Evolutionary conservation across 2,329 filamentous ascomycete genomes (phyloP).

Genomic region (Keithomyces neogunnii): DNA sequence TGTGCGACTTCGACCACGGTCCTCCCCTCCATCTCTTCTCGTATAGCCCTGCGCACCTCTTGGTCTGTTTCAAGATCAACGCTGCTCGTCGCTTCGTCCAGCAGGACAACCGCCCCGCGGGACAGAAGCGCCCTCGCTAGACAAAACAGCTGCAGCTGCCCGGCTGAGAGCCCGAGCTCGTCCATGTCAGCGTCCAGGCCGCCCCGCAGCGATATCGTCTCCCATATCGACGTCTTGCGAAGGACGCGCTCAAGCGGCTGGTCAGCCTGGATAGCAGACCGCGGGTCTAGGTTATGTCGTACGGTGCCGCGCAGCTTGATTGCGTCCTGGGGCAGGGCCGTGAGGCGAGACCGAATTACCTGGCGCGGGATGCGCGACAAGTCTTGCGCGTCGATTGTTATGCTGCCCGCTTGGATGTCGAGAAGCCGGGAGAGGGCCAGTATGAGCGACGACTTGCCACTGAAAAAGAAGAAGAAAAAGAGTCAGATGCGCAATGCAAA

Average conservation of each 20-base stretch:
- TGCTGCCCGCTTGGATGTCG: slow-evolving; percentile 27
- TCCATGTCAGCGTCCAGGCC: slow-evolving; percentile 28
- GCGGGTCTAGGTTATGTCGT: slow-evolving; percentile 38
- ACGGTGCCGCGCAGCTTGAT: slow-evolving; percentile 36
- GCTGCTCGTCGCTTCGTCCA: slow-evolving; percentile 24
- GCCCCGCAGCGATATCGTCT: slow-evolving; percentile 25
- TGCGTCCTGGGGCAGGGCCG: slow-evolving; percentile 40
- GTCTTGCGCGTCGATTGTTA: slow-evolving; percentile 35
- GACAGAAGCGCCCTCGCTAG: slow-evolving; percentile 35
- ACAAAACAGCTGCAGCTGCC: slow-evolving; percentile 39
- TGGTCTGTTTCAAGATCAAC: slow-evolving; percentile 20
- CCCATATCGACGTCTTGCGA: slow-evolving; percentile 32
- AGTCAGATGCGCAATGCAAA: not conserved
- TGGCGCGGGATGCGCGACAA: slow-evolving; percentile 31
- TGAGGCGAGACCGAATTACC: slow-evolving; percentile 32
- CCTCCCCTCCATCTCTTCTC: slow-evolving; percentile 12
- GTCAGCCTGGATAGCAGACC: slow-evolving; percentile 21
- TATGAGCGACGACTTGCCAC: slow-evolving; percentile 42
- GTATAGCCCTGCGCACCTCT: slow-evolving; percentile 15
- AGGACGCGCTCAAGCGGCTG: slow-evolving; percentile 32
- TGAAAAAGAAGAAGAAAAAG: slow-evolving; percentile 12
- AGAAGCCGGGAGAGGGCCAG: slow-evolving; percentile 39
- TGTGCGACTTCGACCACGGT: slow-evolving; percentile 23
- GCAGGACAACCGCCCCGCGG: slow-evolving; percentile 18
- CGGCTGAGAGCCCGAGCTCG: slow-evolving; percentile 28